Evolutionary conservation across 768 basidiomycete genomes (phyloP).

Genomic region (Dioszegia crocea): DNA sequence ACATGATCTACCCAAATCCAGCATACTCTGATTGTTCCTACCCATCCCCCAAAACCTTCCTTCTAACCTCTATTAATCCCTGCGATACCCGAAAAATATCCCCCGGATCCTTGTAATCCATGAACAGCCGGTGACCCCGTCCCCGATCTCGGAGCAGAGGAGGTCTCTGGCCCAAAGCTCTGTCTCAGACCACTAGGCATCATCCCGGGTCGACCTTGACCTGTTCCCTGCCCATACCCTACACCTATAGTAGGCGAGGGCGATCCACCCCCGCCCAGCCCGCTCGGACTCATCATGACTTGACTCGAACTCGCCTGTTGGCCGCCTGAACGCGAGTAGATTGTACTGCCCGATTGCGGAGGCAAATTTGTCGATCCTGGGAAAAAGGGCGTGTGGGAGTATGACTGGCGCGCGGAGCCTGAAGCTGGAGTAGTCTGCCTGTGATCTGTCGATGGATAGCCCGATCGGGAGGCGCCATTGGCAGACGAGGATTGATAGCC

Average conservation of each 20-base stretch:
- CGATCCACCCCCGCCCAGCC: background rate
- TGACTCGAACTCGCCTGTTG: no score
- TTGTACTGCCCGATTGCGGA: constrained; percentile 3
- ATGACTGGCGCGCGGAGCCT: background rate
- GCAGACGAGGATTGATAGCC: no score
- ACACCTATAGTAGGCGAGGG: constrained; percentile 1
- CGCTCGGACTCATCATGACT: background rate
- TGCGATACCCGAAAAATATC: constrained; percentile 1
- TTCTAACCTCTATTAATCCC: background rate
- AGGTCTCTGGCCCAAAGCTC: constrained; percentile 27
- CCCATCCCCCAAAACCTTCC: no score
- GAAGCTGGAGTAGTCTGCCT: no score
- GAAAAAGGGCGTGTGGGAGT: background rate
- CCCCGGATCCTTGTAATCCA: background rate
- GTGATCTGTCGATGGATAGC: background rate
- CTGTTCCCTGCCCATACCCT: background rate
- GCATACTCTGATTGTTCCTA: no score
- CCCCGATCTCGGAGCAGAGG: background rate
- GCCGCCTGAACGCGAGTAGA: background rate
- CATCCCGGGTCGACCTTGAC: constrained; percentile 16
- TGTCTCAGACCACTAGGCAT: constrained; percentile 32
- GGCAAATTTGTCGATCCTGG: background rate
- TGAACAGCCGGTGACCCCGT: background rate
- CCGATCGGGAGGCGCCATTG: background rate
- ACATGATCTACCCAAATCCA: no score